Base-by-base conservation (phyloP, 106 monocot genomes). In the Agapanthus africanus region DNA sequence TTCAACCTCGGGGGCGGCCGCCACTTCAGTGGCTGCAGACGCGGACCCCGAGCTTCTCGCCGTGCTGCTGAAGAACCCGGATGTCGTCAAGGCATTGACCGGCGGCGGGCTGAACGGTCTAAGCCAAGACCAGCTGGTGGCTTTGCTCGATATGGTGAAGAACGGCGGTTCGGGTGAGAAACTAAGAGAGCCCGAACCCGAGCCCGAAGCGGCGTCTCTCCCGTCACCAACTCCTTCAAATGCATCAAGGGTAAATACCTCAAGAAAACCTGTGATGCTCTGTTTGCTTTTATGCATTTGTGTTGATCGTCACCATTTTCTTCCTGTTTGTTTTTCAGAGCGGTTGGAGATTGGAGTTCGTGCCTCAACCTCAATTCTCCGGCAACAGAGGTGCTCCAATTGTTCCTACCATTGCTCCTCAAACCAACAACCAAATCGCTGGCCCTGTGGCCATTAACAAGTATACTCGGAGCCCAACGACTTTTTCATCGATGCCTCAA, bases 61-160 rank as follows among this genome's bases (percentile, higher is more conserved):
- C 0, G 82, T 82, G 59, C 82, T 86, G 11, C 79, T 86, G 9
- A 76, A 79, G 73, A 82, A 86, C 27, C 86, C 86, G 11, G 82
- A 86, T 10, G 31, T 86, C 16, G 86, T 86, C 7, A 75, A 79
- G 51, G 86, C 86, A 14, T 66, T 86, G 42, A 86, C 86, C 19
- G 19, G 46, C 19, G 86, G 76, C 4, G 76, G 67, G 3, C 64
- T 11, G 47, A 67, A 67, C 50, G 62, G 52, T 46, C 51, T 86
- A 37, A 63, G 63, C 21, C 56, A 56, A 37, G 59, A 69, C 1
- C 60, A 82, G 59, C 73, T 61, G 19, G 70, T 81, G 32, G 82
- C 76, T 2, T 66, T 86, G 51, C 71, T 86, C 7, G 86, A 82
- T 54, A 67, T 74, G 65, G 67, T 86, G 49, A 86, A 86, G 67